Conservation (phyloP, 208 protist species). For the Trypanosoma caninum region DNA sequence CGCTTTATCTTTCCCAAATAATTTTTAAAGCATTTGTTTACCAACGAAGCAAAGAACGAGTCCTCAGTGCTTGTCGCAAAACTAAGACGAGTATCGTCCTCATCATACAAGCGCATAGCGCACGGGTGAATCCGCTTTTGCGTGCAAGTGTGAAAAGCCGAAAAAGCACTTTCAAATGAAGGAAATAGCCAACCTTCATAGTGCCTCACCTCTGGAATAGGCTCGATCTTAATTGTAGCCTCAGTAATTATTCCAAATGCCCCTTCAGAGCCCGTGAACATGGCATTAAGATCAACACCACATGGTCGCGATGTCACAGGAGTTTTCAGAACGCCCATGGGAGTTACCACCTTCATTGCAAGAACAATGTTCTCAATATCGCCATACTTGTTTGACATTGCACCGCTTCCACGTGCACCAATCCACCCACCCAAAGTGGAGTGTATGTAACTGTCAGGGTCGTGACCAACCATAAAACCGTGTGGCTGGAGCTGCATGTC, state of each 20-base stretch:
- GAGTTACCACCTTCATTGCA: conserved; percentile 90
- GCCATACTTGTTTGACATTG: conserved; percentile 95
- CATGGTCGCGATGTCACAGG: conserved; percentile 76
- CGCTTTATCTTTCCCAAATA: conserved; percentile 57
- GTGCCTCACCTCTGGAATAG: conserved; percentile 71
- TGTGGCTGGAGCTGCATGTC: conserved; percentile 81
- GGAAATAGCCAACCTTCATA: conserved; percentile 92
- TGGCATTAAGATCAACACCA: conserved; percentile 88
- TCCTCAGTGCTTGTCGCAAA: conserved; percentile 79
- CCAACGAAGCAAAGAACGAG: conserved; percentile 40
- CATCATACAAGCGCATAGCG: conserved; percentile 90
- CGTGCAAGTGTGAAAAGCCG: conserved; percentile 80
- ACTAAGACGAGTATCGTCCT: conserved; percentile 89
- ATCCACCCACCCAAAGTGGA: conserved; percentile 95
- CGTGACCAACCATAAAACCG: conserved; percentile 92
- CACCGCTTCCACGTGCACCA: conserved; percentile 91
- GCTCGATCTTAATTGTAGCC: conserved; percentile 87
- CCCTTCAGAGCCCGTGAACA: conserved; percentile 92
- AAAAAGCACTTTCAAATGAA: conserved; percentile 81
- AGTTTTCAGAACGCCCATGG: conserved; percentile 85
- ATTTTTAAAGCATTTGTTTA: conserved; percentile 59
- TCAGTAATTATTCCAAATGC: conserved; percentile 93
- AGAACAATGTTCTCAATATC: conserved; percentile 94
- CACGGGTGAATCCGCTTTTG: conserved; percentile 79
- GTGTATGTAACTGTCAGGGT: conserved; percentile 93